These are phyloP conservation scores for Fusarium sp. DNA, from an alignment of 2,329 filamentous ascomycete genomes.

Conservation along the genomic window DNA sequence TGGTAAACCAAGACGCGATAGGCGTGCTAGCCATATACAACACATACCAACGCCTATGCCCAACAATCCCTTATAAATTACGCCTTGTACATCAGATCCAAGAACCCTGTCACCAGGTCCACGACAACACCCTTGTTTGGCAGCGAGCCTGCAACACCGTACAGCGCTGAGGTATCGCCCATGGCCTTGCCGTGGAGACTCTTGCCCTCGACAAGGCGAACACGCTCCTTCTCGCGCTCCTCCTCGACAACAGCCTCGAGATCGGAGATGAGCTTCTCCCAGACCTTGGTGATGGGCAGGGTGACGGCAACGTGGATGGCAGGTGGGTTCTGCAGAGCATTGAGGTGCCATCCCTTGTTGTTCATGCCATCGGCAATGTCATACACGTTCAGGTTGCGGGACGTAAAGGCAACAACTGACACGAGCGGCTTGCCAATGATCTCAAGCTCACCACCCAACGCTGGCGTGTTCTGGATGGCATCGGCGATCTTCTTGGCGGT, in stretches of 20 bases:
- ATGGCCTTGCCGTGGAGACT: slow-evolving; percentile 70
- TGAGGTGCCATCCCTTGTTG: slow-evolving; percentile 90
- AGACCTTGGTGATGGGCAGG: slow-evolving; percentile 80
- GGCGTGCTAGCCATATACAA: slow-evolving; percentile 10
- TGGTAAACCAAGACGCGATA: background rate
- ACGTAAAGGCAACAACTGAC: slow-evolving; percentile 87
- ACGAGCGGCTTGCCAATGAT: slow-evolving; percentile 88
- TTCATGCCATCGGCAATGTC: slow-evolving; percentile 92
- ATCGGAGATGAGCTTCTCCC: slow-evolving; percentile 81
- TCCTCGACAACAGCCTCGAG: slow-evolving; percentile 71
- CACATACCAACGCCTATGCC: slow-evolving; percentile 26
- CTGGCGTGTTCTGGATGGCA: slow-evolving; percentile 74
- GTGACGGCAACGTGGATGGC: slow-evolving; percentile 96
- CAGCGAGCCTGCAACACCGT: slow-evolving; percentile 92
- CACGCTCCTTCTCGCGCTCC: slow-evolving; percentile 83
- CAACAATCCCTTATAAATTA: slow-evolving; percentile 50
- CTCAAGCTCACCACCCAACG: slow-evolving; percentile 75
- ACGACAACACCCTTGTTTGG: slow-evolving; percentile 96
- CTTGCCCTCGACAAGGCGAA: slow-evolving; percentile 74
- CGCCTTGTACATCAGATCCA: slow-evolving; percentile 92
- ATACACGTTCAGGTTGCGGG: slow-evolving; percentile 89
- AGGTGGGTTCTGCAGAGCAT: slow-evolving; percentile 88
- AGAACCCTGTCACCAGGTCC: slow-evolving; percentile 87
- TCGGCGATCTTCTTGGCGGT: slow-evolving; percentile 83
- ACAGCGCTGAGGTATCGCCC: slow-evolving; percentile 86